These are phyloP conservation scores for Akanthomyces muscarius DNA, from an alignment of 2,329 filamentous ascomycete species.

Conservation along the genomic window DNA sequence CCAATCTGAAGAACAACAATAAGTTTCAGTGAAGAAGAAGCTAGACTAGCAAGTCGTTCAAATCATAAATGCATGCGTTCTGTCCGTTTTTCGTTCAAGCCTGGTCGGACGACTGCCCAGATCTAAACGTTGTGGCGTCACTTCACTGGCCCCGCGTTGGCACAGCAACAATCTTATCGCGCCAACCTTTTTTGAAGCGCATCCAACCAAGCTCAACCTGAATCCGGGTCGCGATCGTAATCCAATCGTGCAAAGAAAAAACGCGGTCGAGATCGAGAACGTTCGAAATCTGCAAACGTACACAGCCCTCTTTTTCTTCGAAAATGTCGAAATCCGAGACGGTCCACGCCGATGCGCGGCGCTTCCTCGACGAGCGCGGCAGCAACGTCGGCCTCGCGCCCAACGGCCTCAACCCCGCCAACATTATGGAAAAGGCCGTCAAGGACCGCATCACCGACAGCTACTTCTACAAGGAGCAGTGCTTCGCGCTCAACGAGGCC, in stretches of 20 bases:
- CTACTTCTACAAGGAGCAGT: constrained; percentile 99
- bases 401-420: constrained; percentile 89
- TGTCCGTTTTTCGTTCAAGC: background rate
- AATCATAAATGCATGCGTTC: background rate
- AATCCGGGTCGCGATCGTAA: background rate
- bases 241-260: background rate
- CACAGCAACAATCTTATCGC: constrained; percentile 44
- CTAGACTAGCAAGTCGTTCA: background rate
- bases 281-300: background rate
- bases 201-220: constrained; percentile 16
- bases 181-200: constrained; percentile 13
- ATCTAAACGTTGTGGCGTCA: constrained; percentile 5
- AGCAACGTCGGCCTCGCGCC: constrained; percentile 70
- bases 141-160: constrained; percentile 28
- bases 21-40: background rate
- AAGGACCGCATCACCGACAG: constrained; percentile 92
- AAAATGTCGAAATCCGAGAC: constrained; percentile 39
- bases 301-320: background rate
- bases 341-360: constrained; percentile 75
- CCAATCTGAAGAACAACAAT: background rate
- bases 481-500: constrained; percentile 86
- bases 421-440: constrained; percentile 91
- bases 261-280: constrained; percentile 10
- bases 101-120: background rate
- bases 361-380: constrained; percentile 87